Conservation (phyloP, 306 rosid species). For the Leucaena leucocephala region DNA sequence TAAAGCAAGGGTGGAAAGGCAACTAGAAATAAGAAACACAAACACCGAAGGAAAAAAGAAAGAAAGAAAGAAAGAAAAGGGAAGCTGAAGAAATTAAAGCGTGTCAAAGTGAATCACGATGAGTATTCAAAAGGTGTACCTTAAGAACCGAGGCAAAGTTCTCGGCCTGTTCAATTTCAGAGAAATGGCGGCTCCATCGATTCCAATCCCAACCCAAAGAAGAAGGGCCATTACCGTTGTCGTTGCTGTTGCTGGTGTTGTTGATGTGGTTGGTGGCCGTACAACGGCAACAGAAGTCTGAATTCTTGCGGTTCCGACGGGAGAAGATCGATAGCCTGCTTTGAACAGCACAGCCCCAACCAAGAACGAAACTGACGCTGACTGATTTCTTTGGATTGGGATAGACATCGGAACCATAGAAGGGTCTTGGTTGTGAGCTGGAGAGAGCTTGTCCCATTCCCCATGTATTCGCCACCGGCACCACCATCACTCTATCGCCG, state of each 20-base stretch:
- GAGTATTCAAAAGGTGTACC: constrained; percentile 41
- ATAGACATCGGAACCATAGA: constrained; percentile 49
- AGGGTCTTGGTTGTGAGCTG: constrained; percentile 49
- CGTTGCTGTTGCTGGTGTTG: not conserved
- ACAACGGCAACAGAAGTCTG: constrained; percentile 56
- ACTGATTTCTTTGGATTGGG: constrained; percentile 48
- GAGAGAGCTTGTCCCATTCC: constrained; percentile 59
- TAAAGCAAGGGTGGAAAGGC: not conserved
- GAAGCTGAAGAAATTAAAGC: not conserved
- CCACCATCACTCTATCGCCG: constrained; percentile 36
- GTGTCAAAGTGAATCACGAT: not conserved
- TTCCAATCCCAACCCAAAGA: constrained; percentile 85
- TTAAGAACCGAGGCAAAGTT: constrained; percentile 85
- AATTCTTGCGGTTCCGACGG: constrained; percentile 43
- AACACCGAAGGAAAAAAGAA: not conserved
- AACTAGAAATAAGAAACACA: not conserved
- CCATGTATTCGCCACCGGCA: constrained; percentile 45
- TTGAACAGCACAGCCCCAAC: constrained; percentile 48
- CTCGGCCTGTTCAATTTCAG: constrained; percentile 93
- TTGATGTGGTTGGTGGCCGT: constrained; percentile 28
- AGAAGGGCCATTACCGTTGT: constrained; percentile 41
- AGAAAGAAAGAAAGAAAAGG: not conserved
- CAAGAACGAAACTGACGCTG: constrained; percentile 43
- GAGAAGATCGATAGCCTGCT: constrained; percentile 45
- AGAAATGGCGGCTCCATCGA: constrained; percentile 91